Evolutionary conservation across 345 rosid species (phyloP).

Genomic region (Hibiscus tridactylites): DNA sequence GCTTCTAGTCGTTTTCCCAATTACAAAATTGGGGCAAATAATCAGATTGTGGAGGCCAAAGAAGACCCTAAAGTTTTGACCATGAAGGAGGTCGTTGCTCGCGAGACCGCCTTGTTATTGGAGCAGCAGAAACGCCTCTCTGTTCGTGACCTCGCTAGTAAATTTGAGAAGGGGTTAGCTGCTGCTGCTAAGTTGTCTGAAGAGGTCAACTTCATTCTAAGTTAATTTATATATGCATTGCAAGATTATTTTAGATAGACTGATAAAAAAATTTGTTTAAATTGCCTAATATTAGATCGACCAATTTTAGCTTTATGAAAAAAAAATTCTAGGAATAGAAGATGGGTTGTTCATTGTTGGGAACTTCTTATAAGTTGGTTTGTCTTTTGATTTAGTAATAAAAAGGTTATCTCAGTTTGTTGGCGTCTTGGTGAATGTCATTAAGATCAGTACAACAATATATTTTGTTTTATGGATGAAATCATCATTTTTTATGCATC

Average conservation of each 20-base stretch:
- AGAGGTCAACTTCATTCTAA: conserved; percentile 42
- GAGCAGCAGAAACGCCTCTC: conserved; percentile 94
- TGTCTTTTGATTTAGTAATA: conserved; percentile 4
- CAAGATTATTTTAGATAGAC: background rate
- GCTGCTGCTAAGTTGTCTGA: conserved; percentile 94
- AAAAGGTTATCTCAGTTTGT: conserved; percentile 64
- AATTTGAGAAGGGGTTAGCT: conserved; percentile 92
- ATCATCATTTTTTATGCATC: background rate
- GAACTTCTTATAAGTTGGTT: background rate
- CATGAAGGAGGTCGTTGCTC: conserved; percentile 89
- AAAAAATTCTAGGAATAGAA: background rate
- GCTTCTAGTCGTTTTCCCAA: conserved; percentile 79
- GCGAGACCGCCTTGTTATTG: conserved; percentile 76
- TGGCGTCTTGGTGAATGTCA: conserved; percentile 14
- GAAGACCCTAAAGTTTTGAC: conserved; percentile 68
- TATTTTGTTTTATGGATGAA: background rate
- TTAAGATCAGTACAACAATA: background rate
- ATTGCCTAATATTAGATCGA: background rate
- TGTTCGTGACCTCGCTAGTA: conserved; percentile 86
- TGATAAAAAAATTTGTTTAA: background rate
- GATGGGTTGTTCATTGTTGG: too few species aligned
- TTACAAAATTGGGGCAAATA: conserved; percentile 69
- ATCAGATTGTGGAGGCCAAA: conserved; percentile 66
- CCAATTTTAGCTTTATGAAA: background rate
- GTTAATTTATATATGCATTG: conserved; percentile 6